phyloP scores from a whole-genome alignment of 805 yeast species.

The Pichia thaimueangensis region DNA sequence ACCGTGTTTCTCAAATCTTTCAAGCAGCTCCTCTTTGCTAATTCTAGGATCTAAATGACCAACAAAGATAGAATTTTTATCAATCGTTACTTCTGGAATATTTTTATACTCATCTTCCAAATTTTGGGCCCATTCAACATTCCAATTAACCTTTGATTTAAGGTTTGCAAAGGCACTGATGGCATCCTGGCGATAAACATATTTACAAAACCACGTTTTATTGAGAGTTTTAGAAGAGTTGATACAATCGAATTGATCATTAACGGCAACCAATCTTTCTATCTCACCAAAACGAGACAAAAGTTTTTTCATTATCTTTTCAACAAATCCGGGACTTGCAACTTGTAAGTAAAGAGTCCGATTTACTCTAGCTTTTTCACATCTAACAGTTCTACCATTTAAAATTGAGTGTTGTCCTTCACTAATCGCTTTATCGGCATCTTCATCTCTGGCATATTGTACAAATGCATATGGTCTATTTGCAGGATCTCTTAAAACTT shows the following conservation, averaged over 20 bases:
- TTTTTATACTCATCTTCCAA: slow-evolving; percentile 43
- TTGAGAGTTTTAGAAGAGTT: slow-evolving; percentile 13
- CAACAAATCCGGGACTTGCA: slow-evolving; percentile 21
- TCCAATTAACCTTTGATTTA: slow-evolving; percentile 47
- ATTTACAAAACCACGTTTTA: slow-evolving; percentile 63
- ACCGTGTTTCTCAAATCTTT: slow-evolving; percentile 66
- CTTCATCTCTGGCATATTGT: slow-evolving; percentile 67
- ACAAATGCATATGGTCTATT: slow-evolving; percentile 92
- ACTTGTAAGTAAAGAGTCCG: slow-evolving; percentile 65
- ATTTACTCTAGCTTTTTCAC: slow-evolving; percentile 89
- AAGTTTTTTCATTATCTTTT: slow-evolving; percentile 31
- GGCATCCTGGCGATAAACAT: slow-evolving; percentile 81
- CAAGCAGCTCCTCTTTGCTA: slow-evolving; percentile 46
- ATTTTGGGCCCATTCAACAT: slow-evolving; percentile 83
- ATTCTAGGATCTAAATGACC: slow-evolving; percentile 60
- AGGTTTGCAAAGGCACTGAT: slow-evolving; percentile 73
- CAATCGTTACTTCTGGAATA: slow-evolving; percentile 43
- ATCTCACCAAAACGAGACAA: slow-evolving; percentile 63
- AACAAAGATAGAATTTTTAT: slow-evolving; percentile 67
- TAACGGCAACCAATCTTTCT: slow-evolving; percentile 52
- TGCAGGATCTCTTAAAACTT: slow-evolving; percentile 74
- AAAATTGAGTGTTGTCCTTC: slow-evolving; percentile 63
- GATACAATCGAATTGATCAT: slow-evolving; percentile 26
- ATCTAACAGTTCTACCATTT: slow-evolving; percentile 72
- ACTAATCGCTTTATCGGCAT: slow-evolving; percentile 60